These are phyloP conservation scores for Rhizopogon vinicolor DNA, from an alignment of 768 basidiomycete species.

Conservation along the genomic window DNA sequence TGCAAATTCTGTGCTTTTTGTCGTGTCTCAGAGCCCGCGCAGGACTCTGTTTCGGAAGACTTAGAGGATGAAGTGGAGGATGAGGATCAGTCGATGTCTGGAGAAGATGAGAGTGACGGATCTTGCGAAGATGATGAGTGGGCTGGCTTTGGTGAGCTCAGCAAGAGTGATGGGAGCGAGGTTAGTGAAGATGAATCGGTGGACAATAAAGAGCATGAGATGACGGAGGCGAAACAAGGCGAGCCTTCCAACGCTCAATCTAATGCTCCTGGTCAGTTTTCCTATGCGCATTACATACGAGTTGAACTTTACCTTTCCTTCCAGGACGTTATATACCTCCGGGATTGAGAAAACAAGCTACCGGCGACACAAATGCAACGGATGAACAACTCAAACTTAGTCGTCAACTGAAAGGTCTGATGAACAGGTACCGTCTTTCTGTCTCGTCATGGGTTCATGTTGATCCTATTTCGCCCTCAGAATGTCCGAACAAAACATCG, in stretches of 20 bases:
- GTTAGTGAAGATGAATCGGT: slow-evolving; percentile 17
- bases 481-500: slow-evolving; percentile 88
- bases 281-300: not conserved
- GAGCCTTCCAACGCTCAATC: not conserved
- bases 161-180: not conserved
- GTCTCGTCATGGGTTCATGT: not conserved
- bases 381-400: slow-evolving; percentile 53
- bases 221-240: not conserved
- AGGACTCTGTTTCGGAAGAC: not conserved
- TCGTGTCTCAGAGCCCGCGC: not conserved
- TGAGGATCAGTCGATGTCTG: not conserved
- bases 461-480: slow-evolving; percentile 33
- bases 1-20: not conserved
- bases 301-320: not conserved
- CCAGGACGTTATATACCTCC: slow-evolving; percentile 76
- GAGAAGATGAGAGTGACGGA: not conserved
- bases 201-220: not conserved
- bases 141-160: slow-evolving; percentile 27
- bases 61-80: not conserved
- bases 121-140: slow-evolving; percentile 30
- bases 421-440: slow-evolving; percentile 62
- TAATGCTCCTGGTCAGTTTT: not conserved
- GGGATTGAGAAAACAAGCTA: slow-evolving; percentile 55
- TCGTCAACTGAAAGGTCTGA: slow-evolving; percentile 77
- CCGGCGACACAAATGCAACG: slow-evolving; percentile 26